Evolutionary conservation across 805 yeast genomes (phyloP).

Genomic region (Metschnikowia continentalis): DNA sequence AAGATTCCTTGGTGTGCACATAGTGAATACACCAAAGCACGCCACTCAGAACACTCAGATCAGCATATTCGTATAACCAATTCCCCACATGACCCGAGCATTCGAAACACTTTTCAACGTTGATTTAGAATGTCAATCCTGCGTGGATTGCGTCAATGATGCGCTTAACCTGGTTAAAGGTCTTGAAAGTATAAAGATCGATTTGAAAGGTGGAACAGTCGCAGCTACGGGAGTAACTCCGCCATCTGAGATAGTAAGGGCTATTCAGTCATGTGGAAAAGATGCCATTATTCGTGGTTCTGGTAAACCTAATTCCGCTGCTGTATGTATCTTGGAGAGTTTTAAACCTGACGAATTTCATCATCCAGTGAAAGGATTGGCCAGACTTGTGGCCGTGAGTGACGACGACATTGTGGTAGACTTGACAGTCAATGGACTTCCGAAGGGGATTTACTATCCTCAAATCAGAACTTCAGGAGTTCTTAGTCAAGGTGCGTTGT

Average conservation of each 20-base stretch:
- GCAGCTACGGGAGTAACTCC: constrained; percentile 65
- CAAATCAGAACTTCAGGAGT: constrained; percentile 70
- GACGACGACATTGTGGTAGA: constrained; percentile 61
- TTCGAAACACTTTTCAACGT: constrained; percentile 78
- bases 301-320: constrained; percentile 82
- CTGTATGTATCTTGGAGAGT: constrained; percentile 83
- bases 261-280: constrained; percentile 69
- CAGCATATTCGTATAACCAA: not conserved
- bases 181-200: constrained; percentile 49
- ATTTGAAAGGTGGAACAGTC: constrained; percentile 57
- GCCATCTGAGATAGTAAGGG: constrained; percentile 68
- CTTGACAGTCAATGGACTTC: constrained; percentile 70
- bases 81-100: constrained; percentile 6
- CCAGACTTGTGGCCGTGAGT: constrained; percentile 70
- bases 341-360: constrained; percentile 45
- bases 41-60: not conserved
- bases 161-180: constrained; percentile 53
- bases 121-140: constrained; percentile 73
- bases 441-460: constrained; percentile 64
- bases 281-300: constrained; percentile 93
- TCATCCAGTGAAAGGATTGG: constrained; percentile 78
- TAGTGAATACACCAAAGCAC: not conserved
- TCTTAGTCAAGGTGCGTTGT: constrained; percentile 65
- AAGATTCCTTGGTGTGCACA: not conserved
- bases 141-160: constrained; percentile 55